Percentiles rank a stretch among this genome's conserved stretches.
phyloP scores from a whole-genome alignment of 768 basidiomycete species.

The Tylopilus rubrobrunneus region DNA sequence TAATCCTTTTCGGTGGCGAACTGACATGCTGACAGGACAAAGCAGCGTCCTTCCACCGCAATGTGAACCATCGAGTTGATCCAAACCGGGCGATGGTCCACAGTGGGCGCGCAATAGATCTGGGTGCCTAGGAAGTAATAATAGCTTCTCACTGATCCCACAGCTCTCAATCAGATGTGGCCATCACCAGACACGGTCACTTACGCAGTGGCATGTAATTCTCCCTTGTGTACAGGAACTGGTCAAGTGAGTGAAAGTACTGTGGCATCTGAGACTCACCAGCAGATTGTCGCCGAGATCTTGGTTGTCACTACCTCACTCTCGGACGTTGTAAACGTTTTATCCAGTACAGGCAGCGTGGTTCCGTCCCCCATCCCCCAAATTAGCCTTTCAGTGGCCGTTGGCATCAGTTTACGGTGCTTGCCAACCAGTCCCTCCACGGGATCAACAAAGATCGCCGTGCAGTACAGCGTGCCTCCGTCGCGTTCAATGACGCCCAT shows the following conservation, averaged over 20 bases:
- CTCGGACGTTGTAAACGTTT: constrained; percentile 31
- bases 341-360: constrained; percentile 47
- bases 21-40: constrained; percentile 62
- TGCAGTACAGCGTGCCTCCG: constrained; percentile 60
- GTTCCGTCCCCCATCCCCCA: constrained; percentile 61
- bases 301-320: constrained; percentile 36
- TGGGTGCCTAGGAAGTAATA: constrained; percentile 59
- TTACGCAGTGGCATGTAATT: constrained; percentile 64
- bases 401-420: constrained; percentile 63
- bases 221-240: constrained; percentile 43
- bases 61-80: constrained; percentile 57
- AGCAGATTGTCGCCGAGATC: constrained; percentile 55
- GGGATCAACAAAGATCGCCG: constrained; percentile 54
- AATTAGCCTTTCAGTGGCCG: constrained; percentile 54
- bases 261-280: constrained; percentile 33
- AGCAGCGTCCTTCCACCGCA: constrained; percentile 65
- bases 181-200: constrained; percentile 15
- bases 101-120: constrained; percentile 64
- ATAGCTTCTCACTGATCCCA: constrained; percentile 46
- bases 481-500: constrained; percentile 59
- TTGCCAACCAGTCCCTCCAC: constrained; percentile 50
- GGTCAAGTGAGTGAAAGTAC: background rate
- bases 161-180: background rate
- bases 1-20: constrained; percentile 54
- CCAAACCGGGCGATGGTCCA: constrained; percentile 57